Evolutionary conservation across 768 basidiomycete genomes (phyloP).

Genomic region (Amanita thiersii): DNA sequence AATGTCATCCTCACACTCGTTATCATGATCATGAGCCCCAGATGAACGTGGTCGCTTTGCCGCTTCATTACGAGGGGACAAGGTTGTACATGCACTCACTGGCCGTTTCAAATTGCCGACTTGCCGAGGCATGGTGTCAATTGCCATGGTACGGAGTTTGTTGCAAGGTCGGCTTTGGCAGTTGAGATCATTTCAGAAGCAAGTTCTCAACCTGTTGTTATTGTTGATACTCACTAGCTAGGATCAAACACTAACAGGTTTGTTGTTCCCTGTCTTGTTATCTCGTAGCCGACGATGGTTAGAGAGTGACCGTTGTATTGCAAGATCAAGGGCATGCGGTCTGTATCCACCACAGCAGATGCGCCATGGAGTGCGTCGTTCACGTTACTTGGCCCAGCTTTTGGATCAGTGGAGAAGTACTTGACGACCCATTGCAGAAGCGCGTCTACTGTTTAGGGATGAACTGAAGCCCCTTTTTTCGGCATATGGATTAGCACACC

Average conservation of each 20-base stretch:
- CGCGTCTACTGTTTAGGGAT: constrained; percentile 21
- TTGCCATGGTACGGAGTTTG: not conserved
- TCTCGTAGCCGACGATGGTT: constrained; percentile 79
- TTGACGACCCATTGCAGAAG: constrained; percentile 68
- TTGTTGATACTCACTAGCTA: constrained; percentile 37
- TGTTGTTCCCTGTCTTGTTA: constrained; percentile 43
- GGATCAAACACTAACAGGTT: constrained; percentile 79
- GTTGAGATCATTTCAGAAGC: not conserved
- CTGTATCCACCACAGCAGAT: constrained; percentile 45
- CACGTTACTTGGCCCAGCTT: constrained; percentile 24
- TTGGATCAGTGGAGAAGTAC: constrained; percentile 47
- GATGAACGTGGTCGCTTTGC: not conserved
- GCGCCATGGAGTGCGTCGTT: constrained; percentile 46
- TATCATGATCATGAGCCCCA: not conserved
- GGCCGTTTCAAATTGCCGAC: not conserved
- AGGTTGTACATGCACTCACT: not conserved
- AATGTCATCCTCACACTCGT: not conserved
- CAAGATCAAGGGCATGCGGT: constrained; percentile 74
- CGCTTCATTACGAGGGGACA: not conserved
- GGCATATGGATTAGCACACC: constrained; percentile 1
- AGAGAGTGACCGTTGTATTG: constrained; percentile 85
- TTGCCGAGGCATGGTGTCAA: not conserved
- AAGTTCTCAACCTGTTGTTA: not conserved
- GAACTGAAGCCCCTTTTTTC: constrained; percentile 1
- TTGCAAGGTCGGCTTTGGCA: not conserved